Base-by-base conservation (phyloP, 306 rosid genomes). In the Hylodesmum podocarpum region DNA sequence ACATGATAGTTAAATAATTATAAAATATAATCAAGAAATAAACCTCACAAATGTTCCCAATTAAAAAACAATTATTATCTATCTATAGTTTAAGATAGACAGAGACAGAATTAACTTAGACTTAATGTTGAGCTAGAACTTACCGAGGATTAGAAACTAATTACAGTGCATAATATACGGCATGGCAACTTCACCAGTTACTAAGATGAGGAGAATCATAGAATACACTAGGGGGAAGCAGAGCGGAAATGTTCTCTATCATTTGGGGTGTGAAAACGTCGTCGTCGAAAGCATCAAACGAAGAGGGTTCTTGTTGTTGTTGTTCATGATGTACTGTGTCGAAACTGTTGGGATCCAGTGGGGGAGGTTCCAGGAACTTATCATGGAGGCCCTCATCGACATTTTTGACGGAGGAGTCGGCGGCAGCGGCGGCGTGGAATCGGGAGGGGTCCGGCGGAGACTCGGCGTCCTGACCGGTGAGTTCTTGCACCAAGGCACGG, bases 381-480 rank as follows among this genome's bases (percentile, higher is more conserved):
- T 0, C 51, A 2, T 5, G 43, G 58, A 0, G 58, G 2, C 0
- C 29, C 5, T 31, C 51, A 10, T 43, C 11, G n/a, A 31, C 27
- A 4, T 19, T 18, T 0, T 51, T 9, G 29, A 8, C 2, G 0
- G 37, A 57, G 1, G 19, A 58, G 40, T 61, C 24, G 2, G 31
- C 43, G 47, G 69, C 34, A 19, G 43, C 39, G 4, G 5, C 1
- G 31, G 11, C 62, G 1, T 19, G 61, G 69, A 80, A 88, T 62
- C 73, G 87, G 0, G 87, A 29, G 5, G 87, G 90, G 54, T 89
- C 87, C 0, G 91, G 90, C 0, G 98, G 97, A 4, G 79, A 80
- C 29, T 87, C 91, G 11, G 97, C 85, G 43, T 91, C 77, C 43
- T 84, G 94, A 63, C 97, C 97, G 0, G 97, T 91, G 78, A 91